These are phyloP conservation scores for Gossypium herbaceum DNA, from an alignment of 345 rosid genomes.

Conservation along the genomic window DNA sequence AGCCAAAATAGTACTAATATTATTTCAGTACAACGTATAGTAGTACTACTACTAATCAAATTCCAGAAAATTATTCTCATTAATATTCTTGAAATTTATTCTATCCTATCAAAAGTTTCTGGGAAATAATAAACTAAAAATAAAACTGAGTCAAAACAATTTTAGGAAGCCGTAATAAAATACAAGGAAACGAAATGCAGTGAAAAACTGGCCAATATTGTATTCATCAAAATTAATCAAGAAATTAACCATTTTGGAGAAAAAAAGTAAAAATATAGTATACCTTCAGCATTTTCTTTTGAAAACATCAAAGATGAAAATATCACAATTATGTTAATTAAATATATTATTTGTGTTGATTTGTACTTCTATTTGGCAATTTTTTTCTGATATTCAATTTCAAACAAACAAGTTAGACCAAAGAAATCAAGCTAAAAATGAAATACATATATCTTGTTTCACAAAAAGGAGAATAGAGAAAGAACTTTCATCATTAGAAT, in stretches of 20 bases:
- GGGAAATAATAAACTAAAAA: neutral
- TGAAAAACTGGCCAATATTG: neutral
- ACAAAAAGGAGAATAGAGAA: neutral
- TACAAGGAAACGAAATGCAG: neutral
- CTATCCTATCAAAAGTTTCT: neutral
- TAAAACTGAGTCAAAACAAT: neutral
- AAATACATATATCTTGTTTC: neutral
- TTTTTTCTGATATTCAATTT: neutral
- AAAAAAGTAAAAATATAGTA: no score
- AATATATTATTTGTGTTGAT: no score
- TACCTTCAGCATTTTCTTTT: no score
- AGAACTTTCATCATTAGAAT: neutral
- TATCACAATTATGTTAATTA: no score
- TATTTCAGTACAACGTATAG: no score
- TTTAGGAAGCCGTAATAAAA: no score
- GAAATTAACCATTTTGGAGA: no score
- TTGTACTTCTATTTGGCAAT: no score
- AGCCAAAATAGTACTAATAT: no score
- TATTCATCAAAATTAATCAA: no score
- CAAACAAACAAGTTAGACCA: neutral
- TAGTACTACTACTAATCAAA: neutral
- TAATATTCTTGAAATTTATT: neutral
- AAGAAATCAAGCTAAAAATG: neutral
- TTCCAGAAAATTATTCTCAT: neutral
- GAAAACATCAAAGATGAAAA: no score